These are phyloP conservation scores for Vigna mungo DNA, from an alignment of 306 rosid species.

Conservation along the genomic window DNA sequence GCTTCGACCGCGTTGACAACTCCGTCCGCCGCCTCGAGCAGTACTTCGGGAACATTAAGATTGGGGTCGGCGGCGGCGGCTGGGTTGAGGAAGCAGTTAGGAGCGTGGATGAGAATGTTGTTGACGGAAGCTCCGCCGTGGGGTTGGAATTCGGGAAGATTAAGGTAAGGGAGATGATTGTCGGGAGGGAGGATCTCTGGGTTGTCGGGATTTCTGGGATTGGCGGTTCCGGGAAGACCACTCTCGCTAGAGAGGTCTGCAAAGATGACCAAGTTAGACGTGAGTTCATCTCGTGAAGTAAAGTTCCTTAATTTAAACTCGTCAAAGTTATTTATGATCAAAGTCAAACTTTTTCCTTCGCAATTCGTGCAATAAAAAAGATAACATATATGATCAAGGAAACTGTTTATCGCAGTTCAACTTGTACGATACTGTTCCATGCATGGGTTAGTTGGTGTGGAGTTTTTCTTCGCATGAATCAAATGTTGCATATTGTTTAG, in stretches of 20 bases:
- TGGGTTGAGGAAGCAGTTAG: constrained; percentile 78
- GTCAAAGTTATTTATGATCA: background rate
- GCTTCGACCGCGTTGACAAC: constrained; percentile 69
- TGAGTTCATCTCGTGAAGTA: constrained; percentile 44
- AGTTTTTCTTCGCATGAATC: too few species aligned
- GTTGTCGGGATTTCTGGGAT: constrained; percentile 79
- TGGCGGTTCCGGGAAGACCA: constrained; percentile 97
- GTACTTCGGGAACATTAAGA: constrained; percentile 65
- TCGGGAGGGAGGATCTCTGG: constrained; percentile 53
- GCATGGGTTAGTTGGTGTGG: background rate
- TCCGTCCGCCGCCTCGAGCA: constrained; percentile 52
- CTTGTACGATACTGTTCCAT: background rate
- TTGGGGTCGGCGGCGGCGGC: constrained; percentile 65
- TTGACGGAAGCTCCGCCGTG: constrained; percentile 56
- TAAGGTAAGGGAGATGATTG: constrained; percentile 67
- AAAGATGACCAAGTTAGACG: constrained; percentile 76
- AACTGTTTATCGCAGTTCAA: background rate
- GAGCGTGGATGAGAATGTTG: constrained; percentile 59
- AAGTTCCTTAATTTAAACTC: background rate
- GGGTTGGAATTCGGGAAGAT: constrained; percentile 68
- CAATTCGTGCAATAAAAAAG: background rate
- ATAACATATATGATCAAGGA: background rate
- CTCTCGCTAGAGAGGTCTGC: constrained; percentile 78
- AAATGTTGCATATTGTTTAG: too few species aligned
- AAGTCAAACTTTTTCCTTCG: background rate